Base-by-base conservation (phyloP, 768 basidiomycete genomes). In the Pleurotus citrinopileatus region DNA sequence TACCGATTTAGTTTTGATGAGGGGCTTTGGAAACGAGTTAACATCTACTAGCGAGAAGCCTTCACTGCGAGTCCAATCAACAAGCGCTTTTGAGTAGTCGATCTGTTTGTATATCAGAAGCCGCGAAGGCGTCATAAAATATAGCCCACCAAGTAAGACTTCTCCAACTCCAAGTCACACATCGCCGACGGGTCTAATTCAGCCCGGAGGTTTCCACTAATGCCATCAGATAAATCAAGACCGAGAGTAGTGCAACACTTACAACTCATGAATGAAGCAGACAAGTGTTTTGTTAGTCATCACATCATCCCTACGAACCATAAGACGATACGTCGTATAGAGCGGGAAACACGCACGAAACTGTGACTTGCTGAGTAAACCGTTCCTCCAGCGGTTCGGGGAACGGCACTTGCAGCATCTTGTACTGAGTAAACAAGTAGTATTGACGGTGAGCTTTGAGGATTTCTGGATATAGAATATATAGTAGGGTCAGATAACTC, bases 211-310 rank as follows among this genome's bases (percentile, higher is more conserved):
- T 95, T 94, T 25, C 96, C 96, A 62, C 95, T 97, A 50, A 45
- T 15, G 9, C 55, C 54, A 19, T 32, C 51, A 55, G 26, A 44
- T 19, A 26, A 15, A 40, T 29, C 5, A n/a, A 45, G 27, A 5
- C 52, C 3, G 27, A 19, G 42, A 38, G 34, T 15, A 29, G 23
- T 54, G 17, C 50, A 25, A 27, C 25, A 70, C 91, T 66, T 66
- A 96, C 96, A 98, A 94, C 73, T 98, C 95, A 70, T 99, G 97
- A 4, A 90, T 83, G 63, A 98, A 91, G 37, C 98, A 70, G 25
- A 98, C 82, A 22, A 98, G 63, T 0, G 88, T 91, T 26, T 82
- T 72, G 52, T 88, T 86, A 23, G 86, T 78, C 62, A 91, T 87
- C 27, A 98, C 73, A 67, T 95, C 89, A 42, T 77, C 70, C 27